Conservation (phyloP, 495 filamentous ascomycete genomes). For the Cercophora scortea region DNA sequence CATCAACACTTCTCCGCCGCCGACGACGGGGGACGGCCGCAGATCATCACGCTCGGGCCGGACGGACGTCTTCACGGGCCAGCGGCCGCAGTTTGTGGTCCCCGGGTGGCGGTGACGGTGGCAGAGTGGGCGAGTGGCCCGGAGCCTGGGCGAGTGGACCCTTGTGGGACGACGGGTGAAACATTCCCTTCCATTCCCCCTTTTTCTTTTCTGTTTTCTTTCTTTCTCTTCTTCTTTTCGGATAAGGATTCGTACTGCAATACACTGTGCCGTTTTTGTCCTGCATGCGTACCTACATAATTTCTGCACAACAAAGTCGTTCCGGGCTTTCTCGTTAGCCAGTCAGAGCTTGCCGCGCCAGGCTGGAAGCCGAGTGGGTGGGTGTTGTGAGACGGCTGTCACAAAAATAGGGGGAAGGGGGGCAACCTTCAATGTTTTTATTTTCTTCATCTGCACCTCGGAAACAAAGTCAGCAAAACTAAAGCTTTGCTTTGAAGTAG, state of each 20-base stretch:
- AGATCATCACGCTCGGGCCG: constrained; percentile 25
- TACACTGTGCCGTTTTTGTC: too few species aligned
- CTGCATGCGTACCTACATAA: too few species aligned
- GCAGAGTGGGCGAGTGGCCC: constrained; percentile 38
- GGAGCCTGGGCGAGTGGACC: constrained; percentile 37
- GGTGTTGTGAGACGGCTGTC: too few species aligned
- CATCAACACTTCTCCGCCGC: constrained; percentile 30
- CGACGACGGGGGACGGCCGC: constrained; percentile 23
- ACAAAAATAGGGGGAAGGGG: too few species aligned
- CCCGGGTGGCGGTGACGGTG: constrained; percentile 27
- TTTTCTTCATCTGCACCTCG: too few species aligned
- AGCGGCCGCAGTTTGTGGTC: constrained; percentile 37
- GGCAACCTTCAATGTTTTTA: too few species aligned
- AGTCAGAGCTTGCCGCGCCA: neutral
- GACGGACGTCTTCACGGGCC: constrained; percentile 27
- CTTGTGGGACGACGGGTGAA: constrained; percentile 26
- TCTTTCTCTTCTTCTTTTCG: too few species aligned
- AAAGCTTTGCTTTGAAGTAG: too few species aligned
- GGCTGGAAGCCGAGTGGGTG: neutral
- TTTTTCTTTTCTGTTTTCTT: neutral
- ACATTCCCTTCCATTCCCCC: neutral
- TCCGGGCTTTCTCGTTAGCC: neutral
- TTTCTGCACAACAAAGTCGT: neutral
- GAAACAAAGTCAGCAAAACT: too few species aligned
- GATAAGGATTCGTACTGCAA: too few species aligned